Evolutionary conservation across 2,329 filamentous ascomycete genomes (phyloP).

Genomic region (Cladorrhinum sp.): DNA sequence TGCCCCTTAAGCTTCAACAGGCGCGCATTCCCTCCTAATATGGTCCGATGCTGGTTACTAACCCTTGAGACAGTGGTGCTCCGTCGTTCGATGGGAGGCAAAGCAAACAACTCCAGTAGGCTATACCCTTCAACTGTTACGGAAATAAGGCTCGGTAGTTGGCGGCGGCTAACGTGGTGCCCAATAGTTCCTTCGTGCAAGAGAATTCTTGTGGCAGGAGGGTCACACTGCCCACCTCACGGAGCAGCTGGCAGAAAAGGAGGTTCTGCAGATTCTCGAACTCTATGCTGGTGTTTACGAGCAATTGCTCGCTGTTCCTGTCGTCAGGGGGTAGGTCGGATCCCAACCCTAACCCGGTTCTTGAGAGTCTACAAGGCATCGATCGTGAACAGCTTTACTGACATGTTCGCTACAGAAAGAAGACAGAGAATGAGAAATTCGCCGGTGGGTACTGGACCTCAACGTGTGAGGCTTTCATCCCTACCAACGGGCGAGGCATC

Average conservation of each 20-base stretch:
- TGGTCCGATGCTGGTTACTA: slow-evolving; percentile 43
- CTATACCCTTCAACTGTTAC: background rate
- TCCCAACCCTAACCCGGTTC: slow-evolving; percentile 29
- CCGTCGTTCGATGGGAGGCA: slow-evolving; percentile 68
- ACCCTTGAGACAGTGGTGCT: slow-evolving; percentile 97
- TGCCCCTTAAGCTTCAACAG: slow-evolving; percentile 92
- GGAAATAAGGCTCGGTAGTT: slow-evolving; percentile 37
- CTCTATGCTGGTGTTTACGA: slow-evolving; percentile 91
- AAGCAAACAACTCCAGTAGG: slow-evolving; percentile 21
- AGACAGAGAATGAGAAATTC: slow-evolving; percentile 98
- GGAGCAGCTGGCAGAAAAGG: slow-evolving; percentile 72
- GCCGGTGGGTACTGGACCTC: slow-evolving; percentile 95
- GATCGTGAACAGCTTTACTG: background rate
- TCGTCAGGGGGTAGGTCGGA: slow-evolving; percentile 68
- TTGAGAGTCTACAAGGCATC: background rate
- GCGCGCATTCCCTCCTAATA: slow-evolving; percentile 88
- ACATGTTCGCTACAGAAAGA: slow-evolving; percentile 43
- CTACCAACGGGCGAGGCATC: slow-evolving; percentile 90
- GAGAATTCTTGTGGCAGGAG: slow-evolving; percentile 98
- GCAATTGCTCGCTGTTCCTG: slow-evolving; percentile 87
- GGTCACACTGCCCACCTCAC: slow-evolving; percentile 88
- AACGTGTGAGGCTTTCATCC: slow-evolving; percentile 95
- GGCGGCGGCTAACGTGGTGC: slow-evolving; percentile 80
- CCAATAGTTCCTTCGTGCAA: slow-evolving; percentile 77
- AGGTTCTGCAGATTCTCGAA: slow-evolving; percentile 91